phyloP scores from a whole-genome alignment of 306 rosid genomes.

The Trichosanthes truncata region DNA sequence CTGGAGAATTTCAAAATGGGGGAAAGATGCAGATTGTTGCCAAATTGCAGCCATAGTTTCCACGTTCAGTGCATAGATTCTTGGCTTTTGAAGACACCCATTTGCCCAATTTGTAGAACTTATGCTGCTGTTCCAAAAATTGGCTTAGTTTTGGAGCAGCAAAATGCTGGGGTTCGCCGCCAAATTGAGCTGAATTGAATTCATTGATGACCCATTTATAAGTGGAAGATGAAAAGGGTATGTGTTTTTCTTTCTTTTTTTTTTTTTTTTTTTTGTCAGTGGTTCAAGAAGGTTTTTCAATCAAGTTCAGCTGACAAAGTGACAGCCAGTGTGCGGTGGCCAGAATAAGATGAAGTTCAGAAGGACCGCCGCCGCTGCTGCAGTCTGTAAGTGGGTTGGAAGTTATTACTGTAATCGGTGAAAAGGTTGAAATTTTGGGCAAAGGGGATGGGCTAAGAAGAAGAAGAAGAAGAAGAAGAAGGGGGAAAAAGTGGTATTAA shows the following conservation, averaged over 20 bases:
- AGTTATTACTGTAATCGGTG: background rate
- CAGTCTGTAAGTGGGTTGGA: background rate
- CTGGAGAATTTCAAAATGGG: conserved; percentile 34
- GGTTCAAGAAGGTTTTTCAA: background rate
- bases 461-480: background rate
- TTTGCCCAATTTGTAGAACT: conserved; percentile 42
- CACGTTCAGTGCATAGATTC: conserved; percentile 37
- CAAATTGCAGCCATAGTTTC: conserved; percentile 34
- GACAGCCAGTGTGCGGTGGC: background rate
- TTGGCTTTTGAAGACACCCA: conserved; percentile 32
- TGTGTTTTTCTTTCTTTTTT: background rate
- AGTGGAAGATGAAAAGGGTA: background rate
- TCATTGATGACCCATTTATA: background rate
- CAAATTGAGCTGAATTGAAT: background rate
- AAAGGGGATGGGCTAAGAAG: background rate
- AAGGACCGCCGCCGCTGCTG: background rate
- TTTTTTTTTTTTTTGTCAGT: background rate
- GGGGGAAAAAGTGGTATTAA: background rate
- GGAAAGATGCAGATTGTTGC: conserved; percentile 38
- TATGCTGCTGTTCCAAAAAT: conserved; percentile 14
- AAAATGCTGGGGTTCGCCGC: background rate
- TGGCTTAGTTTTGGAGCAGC: conserved; percentile 17
- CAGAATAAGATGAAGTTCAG: background rate
- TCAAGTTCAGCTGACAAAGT: background rate
- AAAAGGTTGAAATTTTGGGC: background rate